These are phyloP conservation scores for Plasmodium malariae DNA, from an alignment of 169 alveolate species.

Conservation along the genomic window DNA sequence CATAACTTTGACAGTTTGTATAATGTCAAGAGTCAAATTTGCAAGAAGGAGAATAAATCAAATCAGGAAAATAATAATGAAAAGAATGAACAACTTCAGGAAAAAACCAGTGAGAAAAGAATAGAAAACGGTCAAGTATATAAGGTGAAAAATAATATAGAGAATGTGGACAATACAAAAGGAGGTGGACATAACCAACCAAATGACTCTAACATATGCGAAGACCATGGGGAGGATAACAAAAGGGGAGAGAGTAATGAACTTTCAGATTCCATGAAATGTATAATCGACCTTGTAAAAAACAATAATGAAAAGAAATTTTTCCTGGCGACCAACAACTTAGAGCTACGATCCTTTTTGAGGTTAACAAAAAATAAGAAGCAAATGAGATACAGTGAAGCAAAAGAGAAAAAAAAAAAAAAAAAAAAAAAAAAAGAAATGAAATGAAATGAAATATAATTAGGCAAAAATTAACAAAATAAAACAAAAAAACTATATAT, in stretches of 20 bases:
- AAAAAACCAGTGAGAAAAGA: not conserved
- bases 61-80: not conserved
- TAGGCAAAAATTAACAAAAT: not conserved
- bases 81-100: not conserved
- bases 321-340: conserved; percentile 60
- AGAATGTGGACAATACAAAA: not conserved
- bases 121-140: not conserved
- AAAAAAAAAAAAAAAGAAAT: not conserved
- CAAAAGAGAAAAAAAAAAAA: too few relatives aligned
- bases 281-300: conserved; percentile 71
- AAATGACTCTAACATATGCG: not conserved
- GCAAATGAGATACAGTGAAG: not conserved
- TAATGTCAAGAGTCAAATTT: conserved; percentile 17
- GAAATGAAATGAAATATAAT: not conserved
- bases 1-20: conserved; percentile 61
- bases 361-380: conserved; percentile 4
- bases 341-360: conserved; percentile 25
- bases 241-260: not conserved
- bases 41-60: not conserved
- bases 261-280: conserved; percentile 59
- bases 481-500: not conserved
- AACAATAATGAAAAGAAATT: conserved; percentile 72
- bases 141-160: not conserved
- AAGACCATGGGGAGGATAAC: not conserved
- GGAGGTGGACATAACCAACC: not conserved